Evolutionary conservation across 2,329 filamentous ascomycete genomes (phyloP).

Genomic region (Harringtonia aguacate): DNA sequence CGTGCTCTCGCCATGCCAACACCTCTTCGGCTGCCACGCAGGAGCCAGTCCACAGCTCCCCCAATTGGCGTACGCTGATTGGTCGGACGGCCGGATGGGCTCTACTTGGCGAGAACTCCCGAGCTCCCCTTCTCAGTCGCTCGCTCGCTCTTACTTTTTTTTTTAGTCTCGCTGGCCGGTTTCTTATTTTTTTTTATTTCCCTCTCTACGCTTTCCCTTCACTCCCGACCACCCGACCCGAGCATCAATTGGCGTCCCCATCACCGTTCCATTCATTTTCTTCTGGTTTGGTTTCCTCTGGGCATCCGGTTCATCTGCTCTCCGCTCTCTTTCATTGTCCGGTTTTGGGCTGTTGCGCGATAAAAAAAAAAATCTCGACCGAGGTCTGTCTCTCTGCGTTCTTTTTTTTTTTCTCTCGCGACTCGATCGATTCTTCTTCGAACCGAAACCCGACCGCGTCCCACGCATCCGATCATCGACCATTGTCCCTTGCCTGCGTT

Average conservation of each 20-base stretch:
- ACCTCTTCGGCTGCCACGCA: background rate
- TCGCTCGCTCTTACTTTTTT: too few relatives aligned
- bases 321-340: too few relatives aligned
- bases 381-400: background rate
- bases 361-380: background rate
- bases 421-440: background rate
- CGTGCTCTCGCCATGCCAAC: background rate
- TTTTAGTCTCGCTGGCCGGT: slow-evolving; percentile 4
- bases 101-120: slow-evolving; percentile 20
- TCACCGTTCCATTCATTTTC: background rate
- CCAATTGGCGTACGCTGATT: slow-evolving; percentile 12
- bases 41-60: slow-evolving; percentile 4
- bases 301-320: too few relatives aligned
- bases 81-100: slow-evolving; percentile 12
- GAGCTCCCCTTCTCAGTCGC: slow-evolving; percentile 23
- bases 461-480: too few relatives aligned
- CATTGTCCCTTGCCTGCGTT: background rate
- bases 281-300: background rate
- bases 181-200: background rate
- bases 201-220: background rate
- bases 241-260: background rate
- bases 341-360: too few relatives aligned
- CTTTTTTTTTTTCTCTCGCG: background rate
- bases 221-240: too few relatives aligned
- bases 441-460: background rate